Conservation (phyloP, 2,329 filamentous ascomycete genomes). For the Grosmannia penicillata region DNA sequence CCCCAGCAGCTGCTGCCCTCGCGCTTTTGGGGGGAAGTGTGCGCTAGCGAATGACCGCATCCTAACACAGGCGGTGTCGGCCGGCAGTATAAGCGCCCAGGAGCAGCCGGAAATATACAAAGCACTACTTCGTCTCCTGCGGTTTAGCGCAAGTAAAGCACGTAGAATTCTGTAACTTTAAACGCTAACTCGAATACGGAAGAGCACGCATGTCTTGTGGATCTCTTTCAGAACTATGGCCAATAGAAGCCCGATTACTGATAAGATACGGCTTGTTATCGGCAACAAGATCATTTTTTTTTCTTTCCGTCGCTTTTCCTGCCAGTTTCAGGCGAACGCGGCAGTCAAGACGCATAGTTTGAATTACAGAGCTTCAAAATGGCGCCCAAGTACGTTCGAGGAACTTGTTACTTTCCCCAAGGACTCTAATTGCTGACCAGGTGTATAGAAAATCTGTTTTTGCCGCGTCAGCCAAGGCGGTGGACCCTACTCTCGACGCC, state of each 20-base stretch:
- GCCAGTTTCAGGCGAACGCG: background rate
- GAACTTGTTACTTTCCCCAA: no score
- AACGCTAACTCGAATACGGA: no score
- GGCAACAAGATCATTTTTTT: background rate
- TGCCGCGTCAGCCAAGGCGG: slow-evolving; percentile 32
- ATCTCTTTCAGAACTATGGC: no score
- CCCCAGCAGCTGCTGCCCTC: slow-evolving; percentile 3
- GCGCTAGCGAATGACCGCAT: slow-evolving; percentile 2
- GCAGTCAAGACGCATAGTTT: background rate
- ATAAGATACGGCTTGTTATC: slow-evolving; percentile 2
- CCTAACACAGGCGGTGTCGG: background rate
- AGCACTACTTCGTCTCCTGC: background rate
- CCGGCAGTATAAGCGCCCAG: background rate
- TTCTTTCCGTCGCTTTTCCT: background rate
- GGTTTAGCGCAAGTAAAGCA: no score
- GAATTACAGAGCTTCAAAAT: background rate
- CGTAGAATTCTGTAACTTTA: no score
- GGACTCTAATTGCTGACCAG: background rate
- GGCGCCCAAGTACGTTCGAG: slow-evolving; percentile 1
- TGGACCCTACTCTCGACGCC: slow-evolving; percentile 55
- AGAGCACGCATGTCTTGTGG: no score
- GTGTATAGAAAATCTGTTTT: slow-evolving; percentile 14
- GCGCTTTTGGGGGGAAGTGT: slow-evolving; percentile 1
- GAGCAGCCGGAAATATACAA: no score
- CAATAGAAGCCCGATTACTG: background rate